Evolutionary conservation across 352 stramenopile genomes (phyloP).

Genomic region (Pythium guiyangense): DNA sequence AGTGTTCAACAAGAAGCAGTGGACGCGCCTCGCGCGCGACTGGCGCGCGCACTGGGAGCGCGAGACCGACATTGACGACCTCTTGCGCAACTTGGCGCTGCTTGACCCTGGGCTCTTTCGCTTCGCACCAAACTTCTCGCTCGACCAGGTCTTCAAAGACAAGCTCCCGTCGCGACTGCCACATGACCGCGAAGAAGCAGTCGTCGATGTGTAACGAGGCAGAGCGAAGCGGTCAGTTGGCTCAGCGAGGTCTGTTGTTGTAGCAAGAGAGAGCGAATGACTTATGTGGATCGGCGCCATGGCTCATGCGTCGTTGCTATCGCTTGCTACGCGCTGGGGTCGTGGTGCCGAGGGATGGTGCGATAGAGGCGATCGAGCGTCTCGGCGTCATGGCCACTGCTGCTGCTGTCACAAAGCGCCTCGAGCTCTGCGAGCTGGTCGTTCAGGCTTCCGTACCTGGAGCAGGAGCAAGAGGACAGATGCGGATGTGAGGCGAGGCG

Average conservation of each 20-base stretch:
- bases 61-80: conserved; percentile 31
- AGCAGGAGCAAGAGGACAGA: not conserved
- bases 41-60: conserved; percentile 47
- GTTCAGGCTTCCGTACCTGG: conserved; percentile 38
- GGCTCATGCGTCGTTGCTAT: conserved; percentile 3
- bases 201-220: conserved; percentile 53
- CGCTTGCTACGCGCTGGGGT: conserved; percentile 18
- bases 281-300: not conserved
- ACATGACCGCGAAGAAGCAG: conserved; percentile 62
- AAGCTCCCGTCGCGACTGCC: conserved; percentile 62
- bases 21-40: conserved; percentile 28
- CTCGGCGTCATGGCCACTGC: conserved; percentile 31
- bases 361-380: conserved; percentile 43
- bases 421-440: conserved; percentile 38
- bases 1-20: conserved; percentile 50
- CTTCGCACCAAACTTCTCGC: conserved; percentile 28
- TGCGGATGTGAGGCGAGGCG: not conserved
- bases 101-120: conserved; percentile 23
- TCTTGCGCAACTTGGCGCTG: conserved; percentile 23
- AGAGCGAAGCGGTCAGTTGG: too few species aligned
- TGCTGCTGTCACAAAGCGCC: conserved; percentile 25
- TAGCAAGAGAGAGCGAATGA: too few species aligned
- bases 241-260: too few species aligned
- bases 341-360: conserved; percentile 29
- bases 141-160: conserved; percentile 75